Evolutionary conservation across 1,139 yeast genomes (phyloP).

Genomic region (Zygosaccharomyces sapae): DNA sequence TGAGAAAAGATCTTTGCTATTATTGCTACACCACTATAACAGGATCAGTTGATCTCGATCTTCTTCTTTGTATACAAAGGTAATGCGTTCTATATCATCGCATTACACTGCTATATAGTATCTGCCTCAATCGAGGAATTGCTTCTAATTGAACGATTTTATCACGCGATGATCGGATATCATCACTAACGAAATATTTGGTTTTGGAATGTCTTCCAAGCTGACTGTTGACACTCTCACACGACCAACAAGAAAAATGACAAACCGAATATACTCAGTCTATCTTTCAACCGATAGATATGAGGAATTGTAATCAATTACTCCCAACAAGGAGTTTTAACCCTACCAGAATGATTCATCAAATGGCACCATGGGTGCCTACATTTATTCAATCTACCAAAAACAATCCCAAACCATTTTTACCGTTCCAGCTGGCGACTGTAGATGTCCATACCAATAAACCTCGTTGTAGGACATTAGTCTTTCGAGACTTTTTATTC

Average conservation of each 20-base stretch:
- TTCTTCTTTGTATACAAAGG: background rate
- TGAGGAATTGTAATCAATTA: slow-evolving; percentile 2
- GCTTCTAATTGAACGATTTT: too few species aligned
- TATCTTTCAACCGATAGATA: background rate
- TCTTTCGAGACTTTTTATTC: slow-evolving; percentile 71
- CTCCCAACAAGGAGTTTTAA: background rate
- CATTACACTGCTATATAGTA: too few species aligned
- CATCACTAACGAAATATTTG: background rate
- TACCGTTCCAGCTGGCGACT: slow-evolving; percentile 66
- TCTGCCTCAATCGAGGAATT: too few species aligned
- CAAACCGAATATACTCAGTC: background rate
- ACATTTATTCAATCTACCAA: slow-evolving; percentile 48
- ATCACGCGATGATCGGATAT: background rate
- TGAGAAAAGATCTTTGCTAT: background rate
- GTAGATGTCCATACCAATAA: slow-evolving; percentile 48
- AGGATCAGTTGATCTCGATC: background rate
- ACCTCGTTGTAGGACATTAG: slow-evolving; percentile 67
- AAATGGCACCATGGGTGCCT: slow-evolving; percentile 73
- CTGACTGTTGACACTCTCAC: background rate
- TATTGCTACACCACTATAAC: background rate
- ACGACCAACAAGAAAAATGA: background rate
- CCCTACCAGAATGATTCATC: slow-evolving; percentile 37
- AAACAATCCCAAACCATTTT: slow-evolving; percentile 46
- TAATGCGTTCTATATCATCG: too few species aligned
- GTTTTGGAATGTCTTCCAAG: background rate